Evolutionary conservation across 495 filamentous ascomycete species (phyloP).

Genomic region (Penicillium coffeae): DNA sequence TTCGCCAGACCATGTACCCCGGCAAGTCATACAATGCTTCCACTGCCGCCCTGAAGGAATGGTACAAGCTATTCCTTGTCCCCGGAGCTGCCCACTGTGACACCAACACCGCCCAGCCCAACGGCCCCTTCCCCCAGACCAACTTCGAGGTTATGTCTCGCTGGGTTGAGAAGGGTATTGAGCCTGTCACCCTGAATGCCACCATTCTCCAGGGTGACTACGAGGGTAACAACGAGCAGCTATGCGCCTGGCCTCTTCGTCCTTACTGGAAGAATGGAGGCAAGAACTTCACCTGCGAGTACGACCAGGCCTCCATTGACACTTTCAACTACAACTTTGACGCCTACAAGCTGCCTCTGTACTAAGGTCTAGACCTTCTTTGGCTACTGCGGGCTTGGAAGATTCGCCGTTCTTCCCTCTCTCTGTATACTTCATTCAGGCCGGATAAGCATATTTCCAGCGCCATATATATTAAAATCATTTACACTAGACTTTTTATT

Average conservation of each 20-base stretch:
- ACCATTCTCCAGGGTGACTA: conserved; percentile 28
- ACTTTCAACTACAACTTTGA: conserved; percentile 35
- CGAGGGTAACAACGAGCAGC: conserved; percentile 30
- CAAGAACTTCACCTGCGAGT: conserved; percentile 32
- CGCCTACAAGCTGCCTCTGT: conserved; percentile 22
- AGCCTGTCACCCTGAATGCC: conserved; percentile 31
- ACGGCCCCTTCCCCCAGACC: conserved; percentile 43
- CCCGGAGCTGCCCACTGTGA: conserved; percentile 50
- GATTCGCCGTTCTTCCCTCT: no score
- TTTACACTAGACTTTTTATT: no score
- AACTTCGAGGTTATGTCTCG: conserved; percentile 41
- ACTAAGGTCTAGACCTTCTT: conserved; percentile 7
- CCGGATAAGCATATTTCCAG: no score
- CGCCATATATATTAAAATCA: no score
- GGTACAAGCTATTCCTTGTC: conserved; percentile 48
- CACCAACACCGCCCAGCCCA: conserved; percentile 35
- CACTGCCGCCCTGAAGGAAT: conserved; percentile 38
- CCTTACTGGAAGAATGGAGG: conserved; percentile 35
- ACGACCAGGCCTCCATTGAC: conserved; percentile 37
- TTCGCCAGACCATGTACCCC: conserved; percentile 48
- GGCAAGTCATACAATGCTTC: conserved; percentile 29
- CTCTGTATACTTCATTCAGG: no score
- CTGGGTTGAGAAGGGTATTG: conserved; percentile 48
- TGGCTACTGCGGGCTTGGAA: no score
- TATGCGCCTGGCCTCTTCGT: conserved; percentile 46